Percentiles rank a stretch among this genome's conserved stretches.
Conservation (phyloP, 257 asterid species). For the Osmanthus fragrans region DNA sequence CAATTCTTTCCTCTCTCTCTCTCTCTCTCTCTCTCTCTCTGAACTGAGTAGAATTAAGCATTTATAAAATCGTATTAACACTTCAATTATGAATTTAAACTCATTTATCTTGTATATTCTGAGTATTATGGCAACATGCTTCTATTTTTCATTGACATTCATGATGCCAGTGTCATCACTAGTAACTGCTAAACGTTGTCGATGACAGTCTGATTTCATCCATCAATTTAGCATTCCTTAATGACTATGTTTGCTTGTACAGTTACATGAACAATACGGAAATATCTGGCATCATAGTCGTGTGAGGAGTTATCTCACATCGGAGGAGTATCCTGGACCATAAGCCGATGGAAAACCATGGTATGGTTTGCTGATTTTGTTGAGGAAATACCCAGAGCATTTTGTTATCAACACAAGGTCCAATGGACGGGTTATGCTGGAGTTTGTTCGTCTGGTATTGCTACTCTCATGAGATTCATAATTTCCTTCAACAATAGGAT, state of each 20-base stretch:
- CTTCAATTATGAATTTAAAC: neutral
- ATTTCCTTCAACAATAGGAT: neutral
- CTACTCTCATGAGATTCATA: constrained; percentile 52
- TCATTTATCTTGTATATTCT: neutral
- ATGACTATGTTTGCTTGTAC: constrained; percentile 30
- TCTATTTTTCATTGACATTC: neutral
- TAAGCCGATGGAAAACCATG: constrained; percentile 86
- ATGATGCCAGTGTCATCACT: neutral
- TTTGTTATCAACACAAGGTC: constrained; percentile 86
- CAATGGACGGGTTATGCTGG: constrained; percentile 63
- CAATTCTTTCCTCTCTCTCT: neutral
- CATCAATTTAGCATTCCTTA: neutral
- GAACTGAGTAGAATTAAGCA: neutral
- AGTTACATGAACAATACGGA: constrained; percentile 72
- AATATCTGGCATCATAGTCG: constrained; percentile 86
- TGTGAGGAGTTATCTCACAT: constrained; percentile 74
- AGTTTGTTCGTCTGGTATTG: constrained; percentile 87
- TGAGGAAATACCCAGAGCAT: constrained; percentile 86
- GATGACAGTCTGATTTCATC: neutral
- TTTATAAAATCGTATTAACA: neutral
- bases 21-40: too few relatives aligned
- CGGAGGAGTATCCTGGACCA: constrained; percentile 61
- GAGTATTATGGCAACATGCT: neutral
- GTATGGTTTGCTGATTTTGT: constrained; percentile 77
- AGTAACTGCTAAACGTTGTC: neutral